Percentiles rank a stretch among this genome's conserved stretches.
Conservation (phyloP, 495 filamentous ascomycete species). For the Talaromyces trachyspermus region DNA sequence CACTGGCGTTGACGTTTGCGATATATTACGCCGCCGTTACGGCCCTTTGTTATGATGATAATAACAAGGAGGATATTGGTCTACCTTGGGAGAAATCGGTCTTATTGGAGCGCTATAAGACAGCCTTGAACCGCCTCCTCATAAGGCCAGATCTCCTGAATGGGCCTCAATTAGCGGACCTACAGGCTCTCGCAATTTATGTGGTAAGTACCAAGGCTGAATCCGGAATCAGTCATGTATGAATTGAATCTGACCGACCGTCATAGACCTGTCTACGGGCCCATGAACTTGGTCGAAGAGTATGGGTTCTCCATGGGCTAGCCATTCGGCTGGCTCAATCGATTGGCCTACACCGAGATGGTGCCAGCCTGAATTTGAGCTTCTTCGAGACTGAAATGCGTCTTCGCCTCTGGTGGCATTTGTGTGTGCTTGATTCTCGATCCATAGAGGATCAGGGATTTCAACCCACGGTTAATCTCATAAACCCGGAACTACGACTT, state of each 20-base stretch:
- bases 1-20: slow-evolving; percentile 28
- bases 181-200: slow-evolving; percentile 28
- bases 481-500: slow-evolving; percentile 56
- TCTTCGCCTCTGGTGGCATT: slow-evolving; percentile 36
- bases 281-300: slow-evolving; percentile 18
- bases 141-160: slow-evolving; percentile 27
- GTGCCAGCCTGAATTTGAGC: slow-evolving; percentile 14
- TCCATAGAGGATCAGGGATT: slow-evolving; percentile 19
- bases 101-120: slow-evolving; percentile 25
- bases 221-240: neutral
- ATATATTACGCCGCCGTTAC: slow-evolving; percentile 29
- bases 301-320: slow-evolving; percentile 28
- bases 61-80: slow-evolving; percentile 7
- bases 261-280: slow-evolving; percentile 13
- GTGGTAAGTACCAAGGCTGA: slow-evolving; percentile 5
- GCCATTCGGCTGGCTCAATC: slow-evolving; percentile 25
- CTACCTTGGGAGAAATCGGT: slow-evolving; percentile 20
- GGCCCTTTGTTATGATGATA: slow-evolving; percentile 15
- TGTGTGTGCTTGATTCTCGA: slow-evolving; percentile 21
- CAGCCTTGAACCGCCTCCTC: slow-evolving; percentile 28
- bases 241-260: neutral
- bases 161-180: slow-evolving; percentile 19
- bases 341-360: slow-evolving; percentile 30
- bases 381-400: slow-evolving; percentile 34
- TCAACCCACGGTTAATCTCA: slow-evolving; percentile 41